Evolutionary conservation across 176 grass and related monocot species (phyloP), one percentile per base, ranked within the genome.

Genomic region (Phoenix dactylifera): DNA sequence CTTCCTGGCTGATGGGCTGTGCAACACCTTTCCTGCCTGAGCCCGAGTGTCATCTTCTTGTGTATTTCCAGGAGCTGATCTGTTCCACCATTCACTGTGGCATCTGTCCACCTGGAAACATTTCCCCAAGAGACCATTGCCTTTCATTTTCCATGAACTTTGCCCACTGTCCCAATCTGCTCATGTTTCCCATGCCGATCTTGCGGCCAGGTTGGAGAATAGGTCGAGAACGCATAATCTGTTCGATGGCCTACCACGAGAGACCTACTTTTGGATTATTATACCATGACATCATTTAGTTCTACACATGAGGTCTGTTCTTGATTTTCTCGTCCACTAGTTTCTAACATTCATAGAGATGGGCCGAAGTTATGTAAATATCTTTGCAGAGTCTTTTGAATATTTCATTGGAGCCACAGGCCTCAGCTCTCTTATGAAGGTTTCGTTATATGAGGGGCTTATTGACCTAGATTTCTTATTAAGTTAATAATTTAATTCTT

Each of bases 241-340:
- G 60, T 77, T 81, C 74, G 74, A 81, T 80, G 69, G 69, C 78
- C 82, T 78, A 66, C 87, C 80, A 78, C 50, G 72, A 82, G 80
- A 62, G 57, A 77, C 74, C 16, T 55, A 70, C 58, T 44, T 85
- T 80, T 86, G 84, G 84, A 82, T 81, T 85, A 65, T 71, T 79
- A 66, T 85, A 78, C 71, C 61, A 63, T 91, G 85, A 88, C 81
- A 61, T 84, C 82, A 60, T 74, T 90, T 90, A 90, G 80, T 86
- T 83, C 74, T 52, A 71, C 79, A 83, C 73, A 76, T 71, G 85
- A 98, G 93, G 93, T 98, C 84, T 79, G 93, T 92, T 98, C 64
- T 72, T 92, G 82, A 68, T 83, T 89, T 82, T 80, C 52, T 50
- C 79, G 48, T 52, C 49, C 19, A 28, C 25, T 24, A 52, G 16